A percentile compares a stretch with the other conserved stretches of the same genome.
Conservation (phyloP, 768 basidiomycete species). For the Lactifluus piperatus region DNA sequence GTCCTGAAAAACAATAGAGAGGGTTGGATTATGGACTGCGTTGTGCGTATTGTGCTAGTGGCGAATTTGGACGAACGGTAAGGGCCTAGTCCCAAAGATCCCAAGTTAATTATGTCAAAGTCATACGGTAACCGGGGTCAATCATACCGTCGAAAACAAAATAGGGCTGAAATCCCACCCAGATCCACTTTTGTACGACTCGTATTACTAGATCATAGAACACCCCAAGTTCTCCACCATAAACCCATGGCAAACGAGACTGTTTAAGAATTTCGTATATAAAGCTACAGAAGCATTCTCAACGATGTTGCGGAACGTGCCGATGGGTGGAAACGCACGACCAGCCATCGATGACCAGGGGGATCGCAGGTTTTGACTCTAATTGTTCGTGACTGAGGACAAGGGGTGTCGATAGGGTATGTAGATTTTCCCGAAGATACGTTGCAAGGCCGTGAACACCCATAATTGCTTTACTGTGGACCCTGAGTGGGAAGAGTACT, state of each 20-base stretch:
- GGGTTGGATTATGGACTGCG: slow-evolving; percentile 48
- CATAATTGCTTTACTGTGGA: slow-evolving; percentile 25
- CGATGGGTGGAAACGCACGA: slow-evolving; percentile 51
- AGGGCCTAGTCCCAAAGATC: slow-evolving; percentile 40
- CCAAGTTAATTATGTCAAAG: neutral
- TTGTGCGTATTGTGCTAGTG: slow-evolving; percentile 52
- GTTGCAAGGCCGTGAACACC: slow-evolving; percentile 46
- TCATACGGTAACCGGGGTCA: neutral
- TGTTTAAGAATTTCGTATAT: slow-evolving; percentile 58
- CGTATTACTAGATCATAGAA: slow-evolving; percentile 41
- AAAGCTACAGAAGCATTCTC: slow-evolving; percentile 40
- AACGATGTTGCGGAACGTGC: slow-evolving; percentile 5
- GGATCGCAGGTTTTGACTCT: slow-evolving; percentile 22
- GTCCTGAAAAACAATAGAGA: slow-evolving; percentile 76
- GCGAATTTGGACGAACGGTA: slow-evolving; percentile 64
- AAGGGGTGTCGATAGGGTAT: slow-evolving; percentile 31
- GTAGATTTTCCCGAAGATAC: slow-evolving; percentile 40
- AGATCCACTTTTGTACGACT: slow-evolving; percentile 60
- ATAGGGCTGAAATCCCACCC: slow-evolving; percentile 51
- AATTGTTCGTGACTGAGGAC: slow-evolving; percentile 24
- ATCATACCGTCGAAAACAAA: slow-evolving; percentile 80
- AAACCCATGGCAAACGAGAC: slow-evolving; percentile 70
- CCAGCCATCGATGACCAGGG: slow-evolving; percentile 76
- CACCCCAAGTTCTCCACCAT: slow-evolving; percentile 69
- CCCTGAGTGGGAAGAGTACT: too few species aligned